These are phyloP conservation scores for Flaveria robusta DNA, from an alignment of 129 eudicot genomes.

Conservation along the genomic window DNA sequence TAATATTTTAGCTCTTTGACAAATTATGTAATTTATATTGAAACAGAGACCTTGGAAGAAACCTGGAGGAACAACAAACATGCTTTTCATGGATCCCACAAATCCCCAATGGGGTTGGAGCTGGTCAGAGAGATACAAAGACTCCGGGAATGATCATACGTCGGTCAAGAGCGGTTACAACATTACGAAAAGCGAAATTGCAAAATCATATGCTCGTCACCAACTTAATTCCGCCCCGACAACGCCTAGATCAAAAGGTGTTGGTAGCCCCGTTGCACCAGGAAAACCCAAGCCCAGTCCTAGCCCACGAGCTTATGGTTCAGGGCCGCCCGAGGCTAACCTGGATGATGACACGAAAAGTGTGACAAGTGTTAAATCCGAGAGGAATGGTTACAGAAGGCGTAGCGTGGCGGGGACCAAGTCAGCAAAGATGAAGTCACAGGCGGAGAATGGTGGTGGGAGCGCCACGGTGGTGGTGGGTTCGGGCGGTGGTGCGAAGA, in stretches of 20 bases:
- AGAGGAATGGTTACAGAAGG: slow-evolving; percentile 56
- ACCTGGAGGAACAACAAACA: slow-evolving; percentile 53
- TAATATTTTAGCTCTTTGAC: background rate
- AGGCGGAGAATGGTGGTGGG: slow-evolving; percentile 50
- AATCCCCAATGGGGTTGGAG: slow-evolving; percentile 99
- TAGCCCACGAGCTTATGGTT: slow-evolving; percentile 55
- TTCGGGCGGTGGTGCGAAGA: slow-evolving; percentile 32
- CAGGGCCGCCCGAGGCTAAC: slow-evolving; percentile 40
- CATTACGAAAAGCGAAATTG: slow-evolving; percentile 54
- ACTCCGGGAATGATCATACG: slow-evolving; percentile 42
- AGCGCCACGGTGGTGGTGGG: slow-evolving; percentile 38
- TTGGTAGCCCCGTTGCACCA: slow-evolving; percentile 30
- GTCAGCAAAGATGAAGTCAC: slow-evolving; percentile 70
- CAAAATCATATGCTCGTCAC: slow-evolving; percentile 81
- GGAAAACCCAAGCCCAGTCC: slow-evolving; percentile 54
- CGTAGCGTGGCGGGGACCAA: slow-evolving; percentile 65
- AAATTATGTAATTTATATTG: background rate
- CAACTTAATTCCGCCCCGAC: slow-evolving; percentile 66
- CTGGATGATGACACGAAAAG: slow-evolving; percentile 57
- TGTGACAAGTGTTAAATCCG: slow-evolving; percentile 62
- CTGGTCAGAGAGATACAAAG: slow-evolving; percentile 85
- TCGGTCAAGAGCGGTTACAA: slow-evolving; percentile 46
- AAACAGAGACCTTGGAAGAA: slow-evolving; percentile 85
- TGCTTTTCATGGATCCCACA: slow-evolving; percentile 83
- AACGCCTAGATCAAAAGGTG: slow-evolving; percentile 45